These are phyloP conservation scores for Alternaria viburni DNA, from an alignment of 2,329 filamentous ascomycete genomes.

Conservation along the genomic window DNA sequence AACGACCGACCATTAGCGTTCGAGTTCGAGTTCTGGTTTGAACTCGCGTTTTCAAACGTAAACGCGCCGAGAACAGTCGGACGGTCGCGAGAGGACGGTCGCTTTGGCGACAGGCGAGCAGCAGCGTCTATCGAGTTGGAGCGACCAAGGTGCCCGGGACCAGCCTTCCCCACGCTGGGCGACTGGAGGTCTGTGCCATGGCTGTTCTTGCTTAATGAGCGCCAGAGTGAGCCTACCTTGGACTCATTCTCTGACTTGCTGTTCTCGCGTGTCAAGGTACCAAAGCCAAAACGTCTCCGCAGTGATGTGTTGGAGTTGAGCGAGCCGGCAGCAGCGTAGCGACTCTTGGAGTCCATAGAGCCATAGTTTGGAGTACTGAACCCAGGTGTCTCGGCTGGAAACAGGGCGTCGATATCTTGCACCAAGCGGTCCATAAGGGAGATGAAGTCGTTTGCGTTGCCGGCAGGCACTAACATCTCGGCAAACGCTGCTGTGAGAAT, in stretches of 20 bases:
- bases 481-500: constrained; percentile 88
- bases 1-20: constrained; percentile 42
- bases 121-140: constrained; percentile 81
- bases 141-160: constrained; percentile 60
- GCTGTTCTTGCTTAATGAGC: constrained; percentile 82
- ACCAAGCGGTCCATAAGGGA: constrained; percentile 87
- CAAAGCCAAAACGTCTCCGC: constrained; percentile 81
- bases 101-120: constrained; percentile 58
- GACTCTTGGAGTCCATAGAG: constrained; percentile 63
- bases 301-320: constrained; percentile 88
- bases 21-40: constrained; percentile 34
- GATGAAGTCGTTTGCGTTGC: constrained; percentile 80
- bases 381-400: constrained; percentile 66
- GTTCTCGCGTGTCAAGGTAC: constrained; percentile 76
- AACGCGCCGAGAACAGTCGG: constrained; percentile 57
- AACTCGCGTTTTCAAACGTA: constrained; percentile 50
- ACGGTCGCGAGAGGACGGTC: constrained; percentile 64
- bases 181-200: constrained; percentile 54
- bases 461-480: constrained; percentile 80
- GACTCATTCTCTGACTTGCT: constrained; percentile 75
- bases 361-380: constrained; percentile 60
- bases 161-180: constrained; percentile 70
- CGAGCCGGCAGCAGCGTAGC: constrained; percentile 72
- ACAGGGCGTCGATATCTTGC: constrained; percentile 87
- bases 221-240: constrained; percentile 78